Conservation (phyloP, 768 basidiomycete genomes). For the Termitomyces sp. region DNA sequence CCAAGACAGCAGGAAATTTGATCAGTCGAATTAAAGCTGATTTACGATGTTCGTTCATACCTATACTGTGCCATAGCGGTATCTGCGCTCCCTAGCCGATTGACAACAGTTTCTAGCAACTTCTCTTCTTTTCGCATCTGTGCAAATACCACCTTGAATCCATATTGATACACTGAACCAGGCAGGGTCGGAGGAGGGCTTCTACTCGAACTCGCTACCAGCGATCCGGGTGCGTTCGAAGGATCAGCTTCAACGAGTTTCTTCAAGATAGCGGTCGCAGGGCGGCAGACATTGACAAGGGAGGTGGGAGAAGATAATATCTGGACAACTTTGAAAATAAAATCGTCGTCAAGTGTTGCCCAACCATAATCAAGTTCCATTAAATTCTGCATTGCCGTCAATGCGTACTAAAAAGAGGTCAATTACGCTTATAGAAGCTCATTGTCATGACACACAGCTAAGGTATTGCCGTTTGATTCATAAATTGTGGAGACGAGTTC, state of each 20-base stretch:
- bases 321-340: conserved; percentile 75
- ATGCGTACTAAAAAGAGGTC: conserved; percentile 56
- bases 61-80: conserved; percentile 83
- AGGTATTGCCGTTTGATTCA: conserved; percentile 69
- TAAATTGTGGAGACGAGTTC: conserved; percentile 70
- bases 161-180: conserved; percentile 76
- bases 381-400: conserved; percentile 81
- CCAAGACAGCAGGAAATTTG: conserved; percentile 7
- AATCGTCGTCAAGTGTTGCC: conserved; percentile 62
- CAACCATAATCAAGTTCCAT: conserved; percentile 87
- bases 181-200: conserved; percentile 46
- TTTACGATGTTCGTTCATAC: conserved; percentile 27
- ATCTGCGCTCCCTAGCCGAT: conserved; percentile 72
- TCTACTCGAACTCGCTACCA: conserved; percentile 57
- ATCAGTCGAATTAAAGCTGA: not conserved
- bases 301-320: conserved; percentile 72
- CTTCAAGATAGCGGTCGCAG: conserved; percentile 86
- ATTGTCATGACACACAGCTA: conserved; percentile 54
- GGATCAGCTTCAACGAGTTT: conserved; percentile 87
- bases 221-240: conserved; percentile 53
- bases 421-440: not conserved
- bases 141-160: conserved; percentile 78
- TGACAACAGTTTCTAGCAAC: conserved; percentile 79
- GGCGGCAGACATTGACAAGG: conserved; percentile 86
- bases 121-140: conserved; percentile 72